phyloP scores from a whole-genome alignment of 768 basidiomycete species.

The Neoboletus subvelutipes region DNA sequence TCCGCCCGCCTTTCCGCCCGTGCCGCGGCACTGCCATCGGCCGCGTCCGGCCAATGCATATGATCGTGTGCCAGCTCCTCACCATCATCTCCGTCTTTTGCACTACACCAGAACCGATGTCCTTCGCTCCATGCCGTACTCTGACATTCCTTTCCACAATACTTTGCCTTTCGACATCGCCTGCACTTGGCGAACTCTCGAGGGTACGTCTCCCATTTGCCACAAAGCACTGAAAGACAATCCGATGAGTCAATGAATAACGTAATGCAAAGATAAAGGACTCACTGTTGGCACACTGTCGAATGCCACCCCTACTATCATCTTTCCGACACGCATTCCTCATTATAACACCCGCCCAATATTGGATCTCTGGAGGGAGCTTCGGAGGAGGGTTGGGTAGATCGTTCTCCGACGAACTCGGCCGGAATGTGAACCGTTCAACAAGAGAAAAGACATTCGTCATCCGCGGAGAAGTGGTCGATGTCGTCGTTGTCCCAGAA shows the following conservation, averaged over 20 bases:
- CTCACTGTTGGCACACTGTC: slow-evolving; percentile 96
- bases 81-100: slow-evolving; percentile 51
- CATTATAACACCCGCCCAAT: slow-evolving; percentile 99
- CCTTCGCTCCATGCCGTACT: slow-evolving; percentile 96
- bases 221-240: slow-evolving; percentile 74
- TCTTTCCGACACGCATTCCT: slow-evolving; percentile 98
- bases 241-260: slow-evolving; percentile 1
- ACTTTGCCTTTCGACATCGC: slow-evolving; percentile 95
- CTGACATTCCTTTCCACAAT: slow-evolving; percentile 97
- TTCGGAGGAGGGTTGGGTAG: slow-evolving; percentile 67
- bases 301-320: slow-evolving; percentile 85
- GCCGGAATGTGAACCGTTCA: slow-evolving; percentile 94
- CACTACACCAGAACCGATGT: slow-evolving; percentile 92
- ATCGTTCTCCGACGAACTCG: slow-evolving; percentile 76
- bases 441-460: slow-evolving; percentile 96
- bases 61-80: slow-evolving; percentile 34
- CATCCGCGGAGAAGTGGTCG: slow-evolving; percentile 46
- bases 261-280: slow-evolving; percentile 14
- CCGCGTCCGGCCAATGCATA: slow-evolving; percentile 8
- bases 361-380: slow-evolving; percentile 88
- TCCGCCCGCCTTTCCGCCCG: slow-evolving; percentile 38
- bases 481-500: slow-evolving; percentile 11
- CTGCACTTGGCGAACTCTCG: slow-evolving; percentile 97
- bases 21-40: slow-evolving; percentile 15
- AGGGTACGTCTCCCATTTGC: slow-evolving; percentile 89